A percentile compares a stretch with the other conserved stretches of the same genome.
Evolutionary conservation across 495 filamentous ascomycete genomes (phyloP).

Genomic region (Apodospora peruviana): DNA sequence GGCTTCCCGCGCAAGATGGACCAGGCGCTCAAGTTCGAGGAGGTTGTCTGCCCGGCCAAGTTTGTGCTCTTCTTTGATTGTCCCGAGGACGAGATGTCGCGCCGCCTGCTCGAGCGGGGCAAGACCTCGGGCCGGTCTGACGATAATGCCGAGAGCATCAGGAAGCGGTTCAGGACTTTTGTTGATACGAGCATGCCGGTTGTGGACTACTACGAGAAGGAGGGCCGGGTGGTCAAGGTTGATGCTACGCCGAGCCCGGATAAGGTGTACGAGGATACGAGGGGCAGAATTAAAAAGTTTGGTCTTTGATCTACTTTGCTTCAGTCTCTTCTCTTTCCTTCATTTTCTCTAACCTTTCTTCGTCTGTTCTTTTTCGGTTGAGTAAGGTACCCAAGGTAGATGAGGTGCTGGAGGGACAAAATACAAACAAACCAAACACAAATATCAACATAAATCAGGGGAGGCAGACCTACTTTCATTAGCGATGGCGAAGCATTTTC

Average conservation of each 20-base stretch:
- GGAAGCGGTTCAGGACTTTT: conserved; percentile 91
- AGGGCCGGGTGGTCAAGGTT: conserved; percentile 75
- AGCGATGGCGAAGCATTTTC: too few relatives aligned
- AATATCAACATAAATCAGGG: too few relatives aligned
- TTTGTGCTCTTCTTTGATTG: conserved; percentile 91
- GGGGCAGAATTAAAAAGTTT: conserved; percentile 31
- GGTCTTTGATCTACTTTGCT: too few relatives aligned
- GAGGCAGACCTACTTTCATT: too few relatives aligned
- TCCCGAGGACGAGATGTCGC: conserved; percentile 80
- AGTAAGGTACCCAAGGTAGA: too few relatives aligned
- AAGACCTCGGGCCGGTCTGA: conserved; percentile 87
- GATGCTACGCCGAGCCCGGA: conserved; percentile 61
- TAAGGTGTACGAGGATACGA: conserved; percentile 68
- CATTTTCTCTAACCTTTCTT: too few relatives aligned
- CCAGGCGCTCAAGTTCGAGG: conserved; percentile 90
- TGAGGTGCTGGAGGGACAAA: too few relatives aligned
- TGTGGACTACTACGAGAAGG: conserved; percentile 72
- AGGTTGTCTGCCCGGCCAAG: conserved; percentile 71
- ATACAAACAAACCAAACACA: too few relatives aligned
- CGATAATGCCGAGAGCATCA: conserved; percentile 92
- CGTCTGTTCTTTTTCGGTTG: too few relatives aligned
- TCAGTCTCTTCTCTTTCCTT: too few relatives aligned
- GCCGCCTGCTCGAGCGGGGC: conserved; percentile 75
- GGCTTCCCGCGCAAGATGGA: conserved; percentile 96
- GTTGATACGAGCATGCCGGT: conserved; percentile 96